These are phyloP conservation scores for Scedosporium aurantiacum DNA, from an alignment of 2,329 filamentous ascomycete genomes.

Conservation along the genomic window DNA sequence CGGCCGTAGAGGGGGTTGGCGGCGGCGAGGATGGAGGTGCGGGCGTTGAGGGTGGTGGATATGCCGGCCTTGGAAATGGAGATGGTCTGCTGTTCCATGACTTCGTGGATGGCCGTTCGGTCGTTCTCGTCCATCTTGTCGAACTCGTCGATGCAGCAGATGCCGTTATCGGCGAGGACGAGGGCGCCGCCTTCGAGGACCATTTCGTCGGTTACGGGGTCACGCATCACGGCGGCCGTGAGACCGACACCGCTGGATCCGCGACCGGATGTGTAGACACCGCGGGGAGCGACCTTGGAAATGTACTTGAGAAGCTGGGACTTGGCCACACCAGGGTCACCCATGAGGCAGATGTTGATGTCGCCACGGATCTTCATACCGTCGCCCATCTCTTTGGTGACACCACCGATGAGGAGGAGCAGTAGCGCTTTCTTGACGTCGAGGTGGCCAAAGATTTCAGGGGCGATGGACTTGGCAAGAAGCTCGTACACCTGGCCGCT, in stretches of 20 bases:
- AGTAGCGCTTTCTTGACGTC: conserved; percentile 97
- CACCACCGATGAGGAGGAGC: conserved; percentile 89
- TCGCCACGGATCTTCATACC: conserved; percentile 98
- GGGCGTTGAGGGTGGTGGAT: conserved; percentile 75
- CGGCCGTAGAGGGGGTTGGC: conserved; percentile 96
- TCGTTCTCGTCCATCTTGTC: conserved; percentile 85
- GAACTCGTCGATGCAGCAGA: conserved; percentile 80
- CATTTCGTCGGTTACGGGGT: conserved; percentile 77
- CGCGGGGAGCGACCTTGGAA: conserved; percentile 90
- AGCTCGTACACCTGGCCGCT: conserved; percentile 93
- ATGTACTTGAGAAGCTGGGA: conserved; percentile 98
- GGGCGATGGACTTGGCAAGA: conserved; percentile 88
- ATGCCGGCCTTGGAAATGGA: conserved; percentile 69
- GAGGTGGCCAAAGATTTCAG: conserved; percentile 90
- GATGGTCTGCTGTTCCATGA: conserved; percentile 82
- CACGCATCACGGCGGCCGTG: conserved; percentile 73
- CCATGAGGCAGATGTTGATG: conserved; percentile 98
- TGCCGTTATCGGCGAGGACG: conserved; percentile 71
- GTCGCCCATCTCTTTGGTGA: conserved; percentile 92
- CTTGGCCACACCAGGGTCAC: conserved; percentile 98
- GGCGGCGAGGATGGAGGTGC: conserved; percentile 89
- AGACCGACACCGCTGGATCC: conserved; percentile 75
- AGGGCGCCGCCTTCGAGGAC: conserved; percentile 71
- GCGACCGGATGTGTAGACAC: conserved; percentile 72
- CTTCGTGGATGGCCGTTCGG: conserved; percentile 73